Conservation (phyloP, 176 grass and related monocot species). For the Dactylis glomerata region DNA sequence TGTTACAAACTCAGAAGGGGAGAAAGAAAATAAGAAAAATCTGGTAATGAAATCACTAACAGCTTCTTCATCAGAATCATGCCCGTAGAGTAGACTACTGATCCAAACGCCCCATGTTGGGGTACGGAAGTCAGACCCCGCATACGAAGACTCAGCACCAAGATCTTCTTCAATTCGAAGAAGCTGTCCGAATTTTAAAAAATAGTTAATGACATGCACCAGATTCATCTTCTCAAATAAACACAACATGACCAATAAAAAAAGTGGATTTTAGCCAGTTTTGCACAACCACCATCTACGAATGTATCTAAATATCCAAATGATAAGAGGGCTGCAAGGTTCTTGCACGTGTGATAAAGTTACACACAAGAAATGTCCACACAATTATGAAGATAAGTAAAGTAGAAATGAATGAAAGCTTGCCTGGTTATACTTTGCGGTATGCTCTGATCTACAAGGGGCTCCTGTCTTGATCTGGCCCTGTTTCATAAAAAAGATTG, state of each 20-base stretch:
- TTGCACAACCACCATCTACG: not conserved
- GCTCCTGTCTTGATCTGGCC: slow-evolving; percentile 90
- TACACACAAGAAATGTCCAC: no score
- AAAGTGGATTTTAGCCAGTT: not conserved
- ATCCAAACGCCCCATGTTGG: no score
- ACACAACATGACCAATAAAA: not conserved
- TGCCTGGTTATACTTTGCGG: slow-evolving; percentile 90
- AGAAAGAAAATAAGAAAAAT: no score
- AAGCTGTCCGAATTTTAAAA: slow-evolving; percentile 32
- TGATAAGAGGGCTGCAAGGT: not conserved
- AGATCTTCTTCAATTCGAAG: slow-evolving; percentile 89
- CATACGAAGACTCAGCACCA: slow-evolving; percentile 55
- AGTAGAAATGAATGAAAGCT: no score
- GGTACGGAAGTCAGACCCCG: slow-evolving; percentile 60
- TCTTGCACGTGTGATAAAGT: no score
- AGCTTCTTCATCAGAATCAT: no score
- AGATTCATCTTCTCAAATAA: not conserved
- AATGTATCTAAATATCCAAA: not conserved
- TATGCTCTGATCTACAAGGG: slow-evolving; percentile 75
- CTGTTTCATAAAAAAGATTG: slow-evolving; percentile 38
- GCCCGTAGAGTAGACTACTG: no score
- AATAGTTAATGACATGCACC: not conserved
- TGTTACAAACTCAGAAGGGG: no score
- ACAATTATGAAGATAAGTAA: no score
- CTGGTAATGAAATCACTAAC: no score